A percentile compares a stretch with the other conserved stretches of the same genome.
Evolutionary conservation across 768 basidiomycete genomes (phyloP).

Genomic region (Rhodosporidiobolus sp.): DNA sequence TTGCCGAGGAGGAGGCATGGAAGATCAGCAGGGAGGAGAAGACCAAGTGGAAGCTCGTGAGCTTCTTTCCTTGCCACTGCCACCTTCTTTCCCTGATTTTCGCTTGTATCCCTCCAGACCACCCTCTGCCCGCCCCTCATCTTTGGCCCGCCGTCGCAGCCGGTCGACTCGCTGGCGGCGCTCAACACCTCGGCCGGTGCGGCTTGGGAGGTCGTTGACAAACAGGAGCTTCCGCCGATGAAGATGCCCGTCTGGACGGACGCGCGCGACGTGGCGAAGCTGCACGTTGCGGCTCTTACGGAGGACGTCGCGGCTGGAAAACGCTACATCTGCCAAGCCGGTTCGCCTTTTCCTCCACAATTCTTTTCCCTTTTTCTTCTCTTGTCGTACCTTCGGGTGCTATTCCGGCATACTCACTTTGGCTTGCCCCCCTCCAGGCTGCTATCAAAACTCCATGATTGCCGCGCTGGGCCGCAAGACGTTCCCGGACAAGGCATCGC

Average conservation of each 20-base stretch:
- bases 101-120: no score
- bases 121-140: no score
- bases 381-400: no score
- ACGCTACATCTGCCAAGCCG: conserved; percentile 4
- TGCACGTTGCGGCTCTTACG: conserved; percentile 28
- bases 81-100: no score
- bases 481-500: conserved; percentile 29
- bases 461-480: conserved; percentile 14
- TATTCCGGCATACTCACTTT: no score
- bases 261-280: conserved; percentile 28
- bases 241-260: conserved; percentile 13
- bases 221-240: conserved; percentile 2
- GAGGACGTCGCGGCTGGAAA: conserved; percentile 28
- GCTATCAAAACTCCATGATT: conserved; percentile 25
- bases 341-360: no score
- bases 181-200: conserved; percentile 27
- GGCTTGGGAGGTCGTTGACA: conserved; percentile 29
- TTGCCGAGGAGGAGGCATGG: conserved; percentile 66
- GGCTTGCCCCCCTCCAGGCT: no score
- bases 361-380: no score
- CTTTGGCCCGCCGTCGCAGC: conserved; percentile 18
- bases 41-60: conserved; percentile 43
- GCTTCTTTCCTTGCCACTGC: no score
- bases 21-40: conserved; percentile 53
- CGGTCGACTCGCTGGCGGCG: conserved; percentile 12